Base-by-base conservation (phyloP, 208 protist genomes). In the Crithidia mellificae region DNA sequence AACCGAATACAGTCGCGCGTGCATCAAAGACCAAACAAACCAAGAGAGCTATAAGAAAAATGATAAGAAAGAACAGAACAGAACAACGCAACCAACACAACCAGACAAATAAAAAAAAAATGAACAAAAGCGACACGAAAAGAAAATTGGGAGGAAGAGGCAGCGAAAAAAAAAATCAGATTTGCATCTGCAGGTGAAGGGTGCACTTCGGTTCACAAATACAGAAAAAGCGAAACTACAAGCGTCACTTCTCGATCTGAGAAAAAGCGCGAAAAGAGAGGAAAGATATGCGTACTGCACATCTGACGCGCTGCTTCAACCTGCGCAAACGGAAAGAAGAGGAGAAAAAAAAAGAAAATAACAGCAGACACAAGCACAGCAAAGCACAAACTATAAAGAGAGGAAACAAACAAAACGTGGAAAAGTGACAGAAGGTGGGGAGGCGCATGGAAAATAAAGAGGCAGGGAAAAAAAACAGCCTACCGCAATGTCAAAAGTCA, bases 131-230 rank as follows among this genome's bases (percentile, higher is more conserved):
- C 17, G 30, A 56, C 52, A 41, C 2, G 20, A 39, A 56, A 25
- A 29, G n/a, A 56, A 56, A 56, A 55, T 9, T 11, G 2, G 27
- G 29, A 55, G 43, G 12, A 41, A 46, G 17, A 12, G 17, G 17
- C 8, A 46, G 41, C 6, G n/a, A 46, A 12, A n/a, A 6, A 46
- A 46, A 46, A 54, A 7, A n/a, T n/a, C n/a, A n/a, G n/a, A n/a
- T n/a, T 29, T 34, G 25, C 49, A 54, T 54, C 9, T 6, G 11
- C 49, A 54, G 49, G 49, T 25, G 49, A n/a, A 54, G 49, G 34
- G 14, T 19, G n/a, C 25, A 41, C 52, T 14, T 41, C 22, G 22
- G 20, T 17, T 46, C 15, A n/a, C 15, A 46, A 19, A 17, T 6
- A 12, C 8, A 15, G n/a, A 19, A 17, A 12, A n/a, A 6, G 14